Conservation (phyloP, 306 rosid species). For the Castanea crenata region DNA sequence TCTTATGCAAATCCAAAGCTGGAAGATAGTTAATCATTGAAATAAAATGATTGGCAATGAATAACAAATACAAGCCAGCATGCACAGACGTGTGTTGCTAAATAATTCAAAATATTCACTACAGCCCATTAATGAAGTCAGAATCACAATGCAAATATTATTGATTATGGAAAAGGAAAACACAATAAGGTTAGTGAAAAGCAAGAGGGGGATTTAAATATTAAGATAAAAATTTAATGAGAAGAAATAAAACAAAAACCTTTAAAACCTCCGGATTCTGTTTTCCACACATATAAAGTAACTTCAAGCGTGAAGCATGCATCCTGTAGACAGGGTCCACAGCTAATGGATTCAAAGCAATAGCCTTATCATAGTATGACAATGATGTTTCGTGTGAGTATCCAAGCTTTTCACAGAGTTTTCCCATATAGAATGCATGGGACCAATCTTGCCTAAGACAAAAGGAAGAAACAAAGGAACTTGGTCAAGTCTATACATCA, state of each 20-base stretch:
- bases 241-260: constrained; percentile 35
- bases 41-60: constrained; percentile 1
- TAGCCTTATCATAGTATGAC: constrained; percentile 81
- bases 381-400: constrained; percentile 65
- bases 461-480: constrained; percentile 22
- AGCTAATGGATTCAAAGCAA: constrained; percentile 76
- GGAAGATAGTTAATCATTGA: background rate
- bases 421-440: constrained; percentile 92
- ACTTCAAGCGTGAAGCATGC: constrained; percentile 97
- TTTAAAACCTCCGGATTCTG: constrained; percentile 65
- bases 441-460: constrained; percentile 89
- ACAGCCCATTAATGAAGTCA: constrained; percentile 16
- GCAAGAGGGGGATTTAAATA: constrained; percentile 8
- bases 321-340: constrained; percentile 96
- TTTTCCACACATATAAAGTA: constrained; percentile 60
- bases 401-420: constrained; percentile 89
- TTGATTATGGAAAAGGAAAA: constrained; percentile 1
- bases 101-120: background rate
- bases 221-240: too few relatives aligned
- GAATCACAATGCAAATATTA: constrained; percentile 15
- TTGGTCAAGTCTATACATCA: constrained; percentile 8
- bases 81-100: background rate
- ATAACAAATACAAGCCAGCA: constrained; percentile 1
- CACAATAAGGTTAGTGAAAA: constrained; percentile 13
- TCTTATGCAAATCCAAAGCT: constrained; percentile 1